Base-by-base conservation (phyloP, 1,284 basidiomycete species). In the Puccinia triticina region DNA sequence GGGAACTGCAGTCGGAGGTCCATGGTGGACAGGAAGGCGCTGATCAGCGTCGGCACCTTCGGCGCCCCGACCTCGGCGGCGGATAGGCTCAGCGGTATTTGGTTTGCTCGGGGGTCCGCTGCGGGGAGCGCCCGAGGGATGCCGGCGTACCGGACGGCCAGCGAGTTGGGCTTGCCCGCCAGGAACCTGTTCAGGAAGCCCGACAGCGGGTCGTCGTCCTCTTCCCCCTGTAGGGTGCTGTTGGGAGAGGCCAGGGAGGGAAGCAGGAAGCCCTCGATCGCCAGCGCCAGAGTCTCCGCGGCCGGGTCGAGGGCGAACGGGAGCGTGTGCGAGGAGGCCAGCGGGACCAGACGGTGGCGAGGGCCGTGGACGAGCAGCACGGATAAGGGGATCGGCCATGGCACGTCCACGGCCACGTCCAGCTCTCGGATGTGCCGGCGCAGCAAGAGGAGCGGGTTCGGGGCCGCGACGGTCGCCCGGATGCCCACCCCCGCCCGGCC, bases 321-420 rank as follows among this genome's bases (percentile, higher is more conserved):
- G 21, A 78, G 46, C 18, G 77, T 69, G 61, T 50, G 64, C 3
- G 26, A 34, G 11, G 59, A 67, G 18, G 77, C 77, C 0, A 74
- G 48, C 2, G 72, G 34, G 11, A n/a, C n/a, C 7, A 26, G 34
- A 0, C 26, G 29, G 2, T 29, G 26, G 4, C 1, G 10, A 1
- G 1, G 26, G 14, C 12, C 10, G 4, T n/a, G 29, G 53, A 29
- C 43, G n/a, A 76, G 74, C 23, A 48, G 64, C 11, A 77, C 46
- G 29, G 48, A 23, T 16, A 77, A 46, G 23, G 76, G 76, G 53
- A 77, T 40, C 21, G 23, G 61, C 76, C 76, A 77, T 29, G 76
- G 61, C 1, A 77, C 34, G 50, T 61, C 46, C 34, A 77, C 48
- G 21, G 43, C 50, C 16, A 78, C 34, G 32, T 46, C 23, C 8